Evolutionary conservation across 1,284 basidiomycete genomes (phyloP).

Genomic region (Leccinum colubrinum): DNA sequence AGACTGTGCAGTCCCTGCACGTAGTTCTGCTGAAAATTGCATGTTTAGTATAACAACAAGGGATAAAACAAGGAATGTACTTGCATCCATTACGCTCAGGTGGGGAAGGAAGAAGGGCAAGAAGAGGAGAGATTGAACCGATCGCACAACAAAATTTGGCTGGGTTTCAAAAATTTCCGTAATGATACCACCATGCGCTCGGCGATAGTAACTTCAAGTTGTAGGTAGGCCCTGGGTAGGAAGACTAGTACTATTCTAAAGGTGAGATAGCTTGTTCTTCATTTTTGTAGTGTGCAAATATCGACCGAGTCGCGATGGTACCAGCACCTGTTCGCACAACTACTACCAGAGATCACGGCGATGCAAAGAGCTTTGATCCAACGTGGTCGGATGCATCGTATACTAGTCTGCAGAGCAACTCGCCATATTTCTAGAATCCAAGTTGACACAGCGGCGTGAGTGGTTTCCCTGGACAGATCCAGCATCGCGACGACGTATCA

Average conservation of each 20-base stretch:
- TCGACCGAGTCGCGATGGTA: no score
- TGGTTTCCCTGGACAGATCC: conserved; percentile 5
- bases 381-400: background rate
- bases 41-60: conserved; percentile 2
- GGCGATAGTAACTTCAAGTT: background rate
- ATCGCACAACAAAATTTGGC: conserved; percentile 31
- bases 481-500: conserved; percentile 6
- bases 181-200: background rate
- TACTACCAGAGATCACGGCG: background rate
- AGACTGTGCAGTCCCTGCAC: conserved; percentile 82
- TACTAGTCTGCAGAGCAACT: background rate
- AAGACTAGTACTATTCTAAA: no score
- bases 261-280: no score
- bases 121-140: conserved; percentile 20
- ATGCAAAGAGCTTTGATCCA: background rate
- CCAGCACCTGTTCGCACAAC: background rate
- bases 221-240: no score
- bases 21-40: conserved; percentile 51
- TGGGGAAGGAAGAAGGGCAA: conserved; percentile 8
- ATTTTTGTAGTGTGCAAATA: no score
- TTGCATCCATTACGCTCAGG: conserved; percentile 30
- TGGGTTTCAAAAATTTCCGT: conserved; percentile 35
- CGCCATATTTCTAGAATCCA: background rate
- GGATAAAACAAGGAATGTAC: conserved; percentile 7
- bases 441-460: conserved; percentile 5